Evolutionary conservation across 1,284 basidiomycete genomes (phyloP).

Genomic region (Cryptococcus floricola): DNA sequence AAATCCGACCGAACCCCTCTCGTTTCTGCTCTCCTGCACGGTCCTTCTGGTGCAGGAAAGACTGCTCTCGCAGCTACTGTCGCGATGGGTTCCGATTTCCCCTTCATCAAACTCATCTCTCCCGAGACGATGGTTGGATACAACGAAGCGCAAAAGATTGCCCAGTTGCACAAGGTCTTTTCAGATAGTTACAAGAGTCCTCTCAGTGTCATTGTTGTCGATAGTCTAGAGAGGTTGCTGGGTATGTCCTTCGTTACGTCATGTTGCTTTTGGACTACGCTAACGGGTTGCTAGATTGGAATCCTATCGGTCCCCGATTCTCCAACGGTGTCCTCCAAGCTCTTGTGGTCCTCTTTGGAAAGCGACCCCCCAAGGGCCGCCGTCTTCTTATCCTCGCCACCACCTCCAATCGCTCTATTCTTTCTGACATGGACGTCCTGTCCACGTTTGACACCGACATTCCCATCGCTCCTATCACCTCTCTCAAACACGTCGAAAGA

Average conservation of each 20-base stretch:
- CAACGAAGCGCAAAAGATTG: conserved; percentile 84
- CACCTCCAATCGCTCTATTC: conserved; percentile 79
- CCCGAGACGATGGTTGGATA: conserved; percentile 97
- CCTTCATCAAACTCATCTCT: conserved; percentile 97
- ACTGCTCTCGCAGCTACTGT: conserved; percentile 94
- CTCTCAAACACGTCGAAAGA: conserved; percentile 66
- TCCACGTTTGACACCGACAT: conserved; percentile 88
- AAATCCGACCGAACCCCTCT: conserved; percentile 85
- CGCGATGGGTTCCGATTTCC: conserved; percentile 86
- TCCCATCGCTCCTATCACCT: conserved; percentile 75
- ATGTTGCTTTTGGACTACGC: not conserved
- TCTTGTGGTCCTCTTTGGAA: conserved; percentile 80
- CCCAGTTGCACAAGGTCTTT: conserved; percentile 90
- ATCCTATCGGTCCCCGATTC: conserved; percentile 95
- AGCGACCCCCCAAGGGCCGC: conserved; percentile 91
- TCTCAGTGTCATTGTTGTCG: conserved; percentile 93
- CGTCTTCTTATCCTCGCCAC: conserved; percentile 91
- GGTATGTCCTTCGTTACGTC: conserved; percentile 54
- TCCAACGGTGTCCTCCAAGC: conserved; percentile 92
- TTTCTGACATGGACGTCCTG: conserved; percentile 83
- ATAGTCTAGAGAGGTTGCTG: conserved; percentile 83
- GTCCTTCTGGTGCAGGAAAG: conserved; percentile 86
- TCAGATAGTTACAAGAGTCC: conserved; percentile 97
- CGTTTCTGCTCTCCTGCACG: conserved; percentile 85
- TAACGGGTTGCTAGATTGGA: conserved; percentile 66